Evolutionary conservation across 2,329 filamentous ascomycete genomes (phyloP), one percentile per base, ranked within the genome.

Genomic region (Lecanicillium sp.): DNA sequence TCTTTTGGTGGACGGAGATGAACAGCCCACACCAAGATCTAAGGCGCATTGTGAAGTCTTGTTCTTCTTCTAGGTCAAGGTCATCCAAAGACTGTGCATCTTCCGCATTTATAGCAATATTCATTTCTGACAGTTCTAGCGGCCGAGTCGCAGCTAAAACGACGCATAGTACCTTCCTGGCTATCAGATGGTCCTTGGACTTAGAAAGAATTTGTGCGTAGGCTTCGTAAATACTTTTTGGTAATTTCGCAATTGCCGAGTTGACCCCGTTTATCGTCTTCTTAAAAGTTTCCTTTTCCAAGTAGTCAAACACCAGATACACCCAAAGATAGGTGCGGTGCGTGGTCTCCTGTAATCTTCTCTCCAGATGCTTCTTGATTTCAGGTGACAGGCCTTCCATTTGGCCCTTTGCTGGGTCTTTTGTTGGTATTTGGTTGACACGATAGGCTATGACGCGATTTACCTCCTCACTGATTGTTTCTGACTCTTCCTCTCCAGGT

Each of bases 321-420:
- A 61, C 46, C 61, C 56, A 65, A 12, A 65, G 57, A 36, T 63
- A 64, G 0, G 59, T 65, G 10, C 59, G 56, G 29, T 64, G 47
- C 1, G 43, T 20, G 17, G 40, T 40, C 7, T 36, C 31, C 17
- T 44, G 40, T 31, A 57, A 34, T 12, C 28, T 44, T 40, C 45
- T 12, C 36, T 43, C 32, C 1, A 61, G 33, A 18, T 49, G 18
- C 7, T 17, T 22, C 18, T 46, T 49, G 19, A 53, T 31, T 8
- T 44, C 7, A 0, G 22, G 5, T 25, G 36, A 38, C 5, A 60
- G 29, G 4, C 33, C 17, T 55, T 40, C n/a, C n/a, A n/a, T n/a
- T n/a, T n/a, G n/a, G n/a, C n/a, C n/a, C n/a, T n/a, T n/a, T n/a
- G n/a, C n/a, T n/a, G n/a, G n/a, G n/a, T n/a, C n/a, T n/a, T n/a